Base-by-base conservation (phyloP, 805 yeast genomes). In the Nakazawaea peltata region DNA sequence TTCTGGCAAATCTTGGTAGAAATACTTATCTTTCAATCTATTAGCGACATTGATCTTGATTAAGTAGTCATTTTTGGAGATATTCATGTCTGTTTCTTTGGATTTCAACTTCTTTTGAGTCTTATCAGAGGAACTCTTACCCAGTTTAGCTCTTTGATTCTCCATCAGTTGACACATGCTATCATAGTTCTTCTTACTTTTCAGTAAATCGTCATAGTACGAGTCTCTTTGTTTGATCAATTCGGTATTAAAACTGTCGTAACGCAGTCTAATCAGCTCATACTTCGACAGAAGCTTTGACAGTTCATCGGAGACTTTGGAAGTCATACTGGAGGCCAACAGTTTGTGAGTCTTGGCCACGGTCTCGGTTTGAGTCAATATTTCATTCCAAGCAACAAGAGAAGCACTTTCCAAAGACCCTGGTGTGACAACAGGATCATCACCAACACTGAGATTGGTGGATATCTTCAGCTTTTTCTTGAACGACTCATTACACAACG, bases 1-100 rank as follows among this genome's bases (percentile, higher is more conserved):
- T 55, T 88, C 96, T 0, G 98, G 98, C 18, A 87, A 61, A 55
- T 92, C 97, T 59, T 90, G 97, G 52, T 81, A 87, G 55, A 67
- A 88, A 59, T 77, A 87, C 57, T 92, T 92, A 56, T 90, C 97
- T 59, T 92, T 92, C 40, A 88, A 61, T 41, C 97, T 69, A 58
- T 92, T 92, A 35, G 95, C 92, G 19, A 84, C 74, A 48, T 77
- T 82, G 51, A 92, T 79, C 45, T 75, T 75, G 39, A 92, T 71
- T 45, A 92, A 59, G 55, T 92, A 92, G 21, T 70, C 69, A 58
- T 90, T 90, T 56, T 92, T 92, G n/a, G 80, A 76, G 38, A 70
- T 69, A 56, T 87, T 82, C 99, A 92, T 92, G 24, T 81, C 92
- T 4, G 61, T 51, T 49, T 81, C 81, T 44, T 75, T 76, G 21